A percentile compares a stretch with the other conserved stretches of the same genome.
Evolutionary conservation across 495 filamentous ascomycete genomes (phyloP).

Genomic region (Echria macrotheca): DNA sequence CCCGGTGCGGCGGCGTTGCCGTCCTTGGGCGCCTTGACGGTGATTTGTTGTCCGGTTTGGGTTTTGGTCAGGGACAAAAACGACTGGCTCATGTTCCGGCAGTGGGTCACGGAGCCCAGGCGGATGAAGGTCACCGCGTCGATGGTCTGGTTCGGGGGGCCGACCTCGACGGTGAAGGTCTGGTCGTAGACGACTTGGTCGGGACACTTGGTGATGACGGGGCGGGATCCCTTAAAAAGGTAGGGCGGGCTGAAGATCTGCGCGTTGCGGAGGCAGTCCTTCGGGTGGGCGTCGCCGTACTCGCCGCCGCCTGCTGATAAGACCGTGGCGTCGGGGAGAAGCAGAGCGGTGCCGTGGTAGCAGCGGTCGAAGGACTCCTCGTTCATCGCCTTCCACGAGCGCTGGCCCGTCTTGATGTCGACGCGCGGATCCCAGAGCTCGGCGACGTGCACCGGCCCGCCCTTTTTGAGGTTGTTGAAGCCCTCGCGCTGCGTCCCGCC

Average conservation of each 20-base stretch:
- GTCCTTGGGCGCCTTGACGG: conserved; percentile 1
- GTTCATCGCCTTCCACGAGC: conserved; percentile 3
- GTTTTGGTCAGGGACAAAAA: neutral
- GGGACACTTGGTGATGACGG: neutral
- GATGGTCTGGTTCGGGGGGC: neutral
- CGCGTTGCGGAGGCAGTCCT: neutral
- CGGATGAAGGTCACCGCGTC: conserved; percentile 3
- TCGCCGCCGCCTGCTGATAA: conserved; percentile 6
- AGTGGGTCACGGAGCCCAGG: conserved; percentile 8
- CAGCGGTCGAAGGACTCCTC: conserved; percentile 4
- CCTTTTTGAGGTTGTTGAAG: conserved; percentile 4
- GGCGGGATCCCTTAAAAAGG: neutral
- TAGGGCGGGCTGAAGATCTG: conserved; percentile 8
- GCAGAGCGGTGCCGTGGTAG: conserved; percentile 6
- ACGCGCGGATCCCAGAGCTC: conserved; percentile 11
- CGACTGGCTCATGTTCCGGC: conserved; percentile 11
- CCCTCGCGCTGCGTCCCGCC: conserved; percentile 2
- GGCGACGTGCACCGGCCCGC: neutral
- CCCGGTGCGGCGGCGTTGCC: conserved; percentile 4
- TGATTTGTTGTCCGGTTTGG: conserved; percentile 1
- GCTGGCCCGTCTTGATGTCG: neutral
- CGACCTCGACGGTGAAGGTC: conserved; percentile 3
- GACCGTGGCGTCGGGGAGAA: conserved; percentile 5
- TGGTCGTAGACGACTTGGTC: neutral
- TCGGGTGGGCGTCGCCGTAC: conserved; percentile 2